Evolutionary conservation across 495 filamentous ascomycete genomes (phyloP), one percentile per base, ranked within the genome.

Genomic region (Talaromyces adpressus): DNA sequence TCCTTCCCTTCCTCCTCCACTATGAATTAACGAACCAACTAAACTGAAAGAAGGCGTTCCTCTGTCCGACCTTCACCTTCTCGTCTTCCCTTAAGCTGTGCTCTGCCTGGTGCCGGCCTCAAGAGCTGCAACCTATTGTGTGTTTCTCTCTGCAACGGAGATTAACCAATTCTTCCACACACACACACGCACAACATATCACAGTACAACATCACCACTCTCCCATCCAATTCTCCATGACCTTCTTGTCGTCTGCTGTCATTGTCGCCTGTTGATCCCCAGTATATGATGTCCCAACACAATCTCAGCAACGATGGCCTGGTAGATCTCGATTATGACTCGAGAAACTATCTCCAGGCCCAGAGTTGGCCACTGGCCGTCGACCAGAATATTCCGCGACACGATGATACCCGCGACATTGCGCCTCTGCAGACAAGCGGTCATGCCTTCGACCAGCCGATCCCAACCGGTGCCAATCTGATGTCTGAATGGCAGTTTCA

Each of bases 401-500:
- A 69, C 57, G 74, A 81, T 49, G 72, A 70, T 47, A 65, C 59
- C 41, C 77, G 77, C 65, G 76, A 77, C 67, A 71, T 81, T 61
- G 72, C 76, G 53, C 75, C 75, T 22, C 73, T 81, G 58, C 78
- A 81, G 73, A 79, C 77, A 68, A 78, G 72, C 76, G 73, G 75
- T 75, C 76, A 78, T 72, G 63, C 74, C 59, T 76, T 77, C 56
- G 76, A 81, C 68, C 75, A 78, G 70, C 71, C 75, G 65, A 67
- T 65, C 9, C 47, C 76, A 68, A 71, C 76, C 32, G 77, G 79
- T 66, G 70, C 75, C 41, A 75, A 74, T 65, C 66, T 84, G 59
- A 78, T 82, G 69, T 72, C 74, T 54, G 77, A 82, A 70, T 82
- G 80, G 79, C 77, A 79, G 41, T 82, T 76, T 66, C 80, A 87